These are phyloP conservation scores for Triticum timopheevii DNA, from an alignment of 176 grass and related monocot species.

Conservation along the genomic window DNA sequence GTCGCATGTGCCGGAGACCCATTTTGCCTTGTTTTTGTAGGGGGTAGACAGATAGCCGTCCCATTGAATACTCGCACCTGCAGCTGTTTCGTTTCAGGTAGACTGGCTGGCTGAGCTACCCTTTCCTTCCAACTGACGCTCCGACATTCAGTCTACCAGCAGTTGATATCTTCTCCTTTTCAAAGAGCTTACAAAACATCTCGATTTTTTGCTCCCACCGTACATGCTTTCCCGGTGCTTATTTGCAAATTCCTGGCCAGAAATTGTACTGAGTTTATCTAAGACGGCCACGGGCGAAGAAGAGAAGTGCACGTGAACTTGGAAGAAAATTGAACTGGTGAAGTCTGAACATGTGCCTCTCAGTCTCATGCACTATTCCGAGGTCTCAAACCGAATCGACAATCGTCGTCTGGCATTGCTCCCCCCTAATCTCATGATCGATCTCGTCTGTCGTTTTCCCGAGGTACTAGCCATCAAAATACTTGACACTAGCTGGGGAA, in stretches of 20 bases:
- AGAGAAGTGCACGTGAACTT: neutral
- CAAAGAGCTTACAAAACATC: neutral
- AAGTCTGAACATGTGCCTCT: constrained; percentile 21
- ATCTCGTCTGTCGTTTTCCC: constrained; percentile 38
- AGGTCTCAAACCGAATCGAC: constrained; percentile 8
- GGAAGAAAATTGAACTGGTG: neutral
- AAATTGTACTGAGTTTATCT: too few relatives aligned
- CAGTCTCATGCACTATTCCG: neutral
- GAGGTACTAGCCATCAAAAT: constrained; percentile 25
- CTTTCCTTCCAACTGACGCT: constrained; percentile 30
- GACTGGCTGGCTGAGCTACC: constrained; percentile 5
- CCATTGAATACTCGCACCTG: constrained; percentile 46
- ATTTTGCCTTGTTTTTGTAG: constrained; percentile 31
- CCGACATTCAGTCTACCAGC: neutral
- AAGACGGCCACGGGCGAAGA: neutral
- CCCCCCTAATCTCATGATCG: neutral
- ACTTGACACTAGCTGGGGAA: constrained; percentile 37
- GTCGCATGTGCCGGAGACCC: constrained; percentile 42
- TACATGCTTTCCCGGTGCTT: neutral
- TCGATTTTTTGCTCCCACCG: neutral
- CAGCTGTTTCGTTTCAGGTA: constrained; percentile 28
- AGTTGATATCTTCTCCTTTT: neutral
- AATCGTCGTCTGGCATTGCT: constrained; percentile 21
- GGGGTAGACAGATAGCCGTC: neutral
- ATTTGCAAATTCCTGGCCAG: too few relatives aligned